These are phyloP conservation scores for Phaseolus lunatus DNA, from an alignment of 306 rosid genomes.

Conservation along the genomic window DNA sequence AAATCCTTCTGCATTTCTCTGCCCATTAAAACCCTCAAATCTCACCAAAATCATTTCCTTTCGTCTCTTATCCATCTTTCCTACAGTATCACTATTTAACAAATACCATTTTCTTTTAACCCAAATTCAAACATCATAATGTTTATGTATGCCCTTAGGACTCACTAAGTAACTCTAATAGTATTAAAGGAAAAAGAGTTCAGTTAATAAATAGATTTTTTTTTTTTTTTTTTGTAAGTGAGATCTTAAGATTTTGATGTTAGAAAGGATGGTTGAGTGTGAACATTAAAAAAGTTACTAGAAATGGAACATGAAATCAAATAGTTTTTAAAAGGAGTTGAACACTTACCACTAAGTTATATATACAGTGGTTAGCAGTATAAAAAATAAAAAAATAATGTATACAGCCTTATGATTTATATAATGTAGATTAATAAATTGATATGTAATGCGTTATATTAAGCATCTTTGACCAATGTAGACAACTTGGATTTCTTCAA, in stretches of 20 bases:
- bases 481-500: constrained; percentile 34
- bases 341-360: background rate
- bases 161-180: no score
- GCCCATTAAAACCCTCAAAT: constrained; percentile 9
- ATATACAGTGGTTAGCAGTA: constrained; percentile 23
- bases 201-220: no score
- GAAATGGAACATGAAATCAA: constrained; percentile 42
- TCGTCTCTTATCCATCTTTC: no score
- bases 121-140: background rate
- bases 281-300: constrained; percentile 35
- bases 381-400: background rate
- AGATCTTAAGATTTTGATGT: constrained; percentile 30
- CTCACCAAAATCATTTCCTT: background rate
- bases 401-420: background rate
- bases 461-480: constrained; percentile 51
- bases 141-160: no score
- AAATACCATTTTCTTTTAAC: background rate
- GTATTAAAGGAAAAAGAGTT: no score
- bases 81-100: background rate
- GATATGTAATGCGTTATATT: constrained; percentile 10
- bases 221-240: no score
- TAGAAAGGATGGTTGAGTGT: constrained; percentile 29
- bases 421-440: constrained; percentile 21
- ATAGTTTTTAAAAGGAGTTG: constrained; percentile 29
- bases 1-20: constrained; percentile 42